These are phyloP conservation scores for Cinnamomum chago DNA, from an alignment of 164 flowering plant species.

Conservation along the genomic window DNA sequence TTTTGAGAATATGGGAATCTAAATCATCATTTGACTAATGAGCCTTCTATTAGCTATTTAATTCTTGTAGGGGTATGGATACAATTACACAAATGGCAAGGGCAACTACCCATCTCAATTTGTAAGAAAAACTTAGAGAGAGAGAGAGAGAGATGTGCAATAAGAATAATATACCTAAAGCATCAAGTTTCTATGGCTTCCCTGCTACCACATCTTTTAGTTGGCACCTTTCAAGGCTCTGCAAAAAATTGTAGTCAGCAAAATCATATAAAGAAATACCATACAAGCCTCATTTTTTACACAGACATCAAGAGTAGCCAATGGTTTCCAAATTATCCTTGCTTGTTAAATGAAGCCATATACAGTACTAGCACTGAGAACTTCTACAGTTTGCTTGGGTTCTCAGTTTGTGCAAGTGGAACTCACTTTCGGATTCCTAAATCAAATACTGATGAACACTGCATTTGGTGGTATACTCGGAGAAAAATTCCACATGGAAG, in stretches of 20 bases:
- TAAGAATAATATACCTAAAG: slow-evolving; percentile 45
- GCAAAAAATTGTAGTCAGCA: slow-evolving; percentile 4
- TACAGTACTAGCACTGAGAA: background rate
- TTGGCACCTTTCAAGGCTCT: slow-evolving; percentile 71
- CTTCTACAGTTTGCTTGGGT: background rate
- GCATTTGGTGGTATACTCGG: too few relatives aligned
- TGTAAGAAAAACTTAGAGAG: background rate
- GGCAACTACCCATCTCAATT: too few relatives aligned
- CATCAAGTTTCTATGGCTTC: slow-evolving; percentile 84
- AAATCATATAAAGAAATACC: background rate
- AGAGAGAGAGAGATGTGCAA: background rate
- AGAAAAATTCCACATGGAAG: too few relatives aligned
- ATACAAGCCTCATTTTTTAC: background rate
- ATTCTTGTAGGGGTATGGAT: too few relatives aligned
- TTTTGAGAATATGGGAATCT: too few relatives aligned
- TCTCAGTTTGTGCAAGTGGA: background rate
- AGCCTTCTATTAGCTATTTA: too few relatives aligned
- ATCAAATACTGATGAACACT: background rate
- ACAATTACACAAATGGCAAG: too few relatives aligned
- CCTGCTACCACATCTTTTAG: slow-evolving; percentile 43
- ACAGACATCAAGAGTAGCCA: background rate
- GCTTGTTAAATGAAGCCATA: background rate
- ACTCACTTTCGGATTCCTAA: background rate
- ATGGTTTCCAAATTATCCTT: background rate
- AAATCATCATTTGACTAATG: too few relatives aligned